Base-by-base conservation (phyloP, 495 filamentous ascomycete genomes). In the Penicillium silybi region DNA sequence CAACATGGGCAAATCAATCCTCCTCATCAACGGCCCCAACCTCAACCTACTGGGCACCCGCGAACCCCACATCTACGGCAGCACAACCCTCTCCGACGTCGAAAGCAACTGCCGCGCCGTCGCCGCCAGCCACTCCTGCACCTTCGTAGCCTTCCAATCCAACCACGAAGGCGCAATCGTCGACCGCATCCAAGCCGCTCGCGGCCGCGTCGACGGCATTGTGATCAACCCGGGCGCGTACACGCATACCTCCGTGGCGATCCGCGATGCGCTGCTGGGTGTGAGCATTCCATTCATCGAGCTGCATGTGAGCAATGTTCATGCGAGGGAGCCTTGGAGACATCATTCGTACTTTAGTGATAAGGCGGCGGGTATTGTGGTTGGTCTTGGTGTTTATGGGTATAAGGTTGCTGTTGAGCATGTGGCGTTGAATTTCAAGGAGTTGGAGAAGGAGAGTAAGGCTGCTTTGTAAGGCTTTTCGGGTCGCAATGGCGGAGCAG, bases 21-120 rank as follows among this genome's bases (percentile, higher is more conserved):
- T 89, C 70, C 80, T 88, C 49, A 80, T 89, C 73, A 88, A 88
- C 68, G 85, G 86, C 27, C 85, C 85, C n/a, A 89, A 90, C 69
- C 83, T 90, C 63, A 90, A 88, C 73, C 85, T 90, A 57, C 79
- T 89, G 45, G 86, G 85, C 27, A 85, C 81, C 42, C 78, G 86
- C 18, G 86, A 90, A 63, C 86, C 85, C 11, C 70, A 82, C 53
- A 78, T 89, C 61, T 87, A 87, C 72, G 86, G 85, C 60, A 68
- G 64, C 53, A 81, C 80, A 3, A 87, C 85, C 1, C 80, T 89
- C 35, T 9, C 69, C 32, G 78, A 85, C 53, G 71, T 88, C 56
- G 76, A 81, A 43, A 19, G 51, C n/a, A 53, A 65, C 46, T 72
- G 73, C 40, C 49, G 63, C 26, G 46, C 68, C 13, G 75, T 80